Percentiles rank a stretch among this genome's conserved stretches.
phyloP scores from a whole-genome alignment of 768 basidiomycete species.

The Boletus subcaerulescens region DNA sequence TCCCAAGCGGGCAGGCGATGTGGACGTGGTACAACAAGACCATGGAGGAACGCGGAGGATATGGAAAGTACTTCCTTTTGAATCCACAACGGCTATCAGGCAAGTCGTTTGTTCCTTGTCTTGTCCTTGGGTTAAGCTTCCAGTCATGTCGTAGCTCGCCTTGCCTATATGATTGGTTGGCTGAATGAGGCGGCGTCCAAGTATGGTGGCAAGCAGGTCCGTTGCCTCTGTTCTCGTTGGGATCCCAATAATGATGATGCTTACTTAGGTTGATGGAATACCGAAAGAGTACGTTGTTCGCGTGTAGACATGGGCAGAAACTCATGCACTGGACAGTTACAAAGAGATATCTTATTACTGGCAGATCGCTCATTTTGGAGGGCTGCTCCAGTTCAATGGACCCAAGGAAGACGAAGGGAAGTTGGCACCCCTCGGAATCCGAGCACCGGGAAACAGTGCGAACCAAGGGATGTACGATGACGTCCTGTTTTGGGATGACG shows the following conservation, averaged over 20 bases:
- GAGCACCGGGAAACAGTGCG: too few species aligned
- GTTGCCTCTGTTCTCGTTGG: neutral
- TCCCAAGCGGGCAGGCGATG: slow-evolving; percentile 3
- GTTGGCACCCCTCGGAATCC: neutral
- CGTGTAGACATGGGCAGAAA: neutral
- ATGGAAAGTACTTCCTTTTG: slow-evolving; percentile 3
- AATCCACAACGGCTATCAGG: neutral
- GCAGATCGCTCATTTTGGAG: neutral
- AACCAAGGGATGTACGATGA: neutral
- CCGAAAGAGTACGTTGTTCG: neutral
- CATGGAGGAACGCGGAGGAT: slow-evolving; percentile 12
- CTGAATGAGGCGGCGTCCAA: slow-evolving; percentile 9
- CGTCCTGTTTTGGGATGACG: neutral
- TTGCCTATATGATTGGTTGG: slow-evolving; percentile 5
- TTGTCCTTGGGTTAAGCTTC: neutral
- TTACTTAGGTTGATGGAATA: neutral
- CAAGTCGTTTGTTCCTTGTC: neutral
- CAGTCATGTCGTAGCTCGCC: neutral
- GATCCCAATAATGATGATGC: neutral
- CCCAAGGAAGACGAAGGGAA: neutral
- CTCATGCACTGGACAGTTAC: neutral
- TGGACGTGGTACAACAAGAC: neutral
- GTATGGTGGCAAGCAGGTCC: slow-evolving; percentile 20
- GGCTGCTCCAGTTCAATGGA: neutral
- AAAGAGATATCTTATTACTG: neutral